Evolutionary conservation across 108 stramenopile species (phyloP).

Genomic region (Parmales sp.): DNA sequence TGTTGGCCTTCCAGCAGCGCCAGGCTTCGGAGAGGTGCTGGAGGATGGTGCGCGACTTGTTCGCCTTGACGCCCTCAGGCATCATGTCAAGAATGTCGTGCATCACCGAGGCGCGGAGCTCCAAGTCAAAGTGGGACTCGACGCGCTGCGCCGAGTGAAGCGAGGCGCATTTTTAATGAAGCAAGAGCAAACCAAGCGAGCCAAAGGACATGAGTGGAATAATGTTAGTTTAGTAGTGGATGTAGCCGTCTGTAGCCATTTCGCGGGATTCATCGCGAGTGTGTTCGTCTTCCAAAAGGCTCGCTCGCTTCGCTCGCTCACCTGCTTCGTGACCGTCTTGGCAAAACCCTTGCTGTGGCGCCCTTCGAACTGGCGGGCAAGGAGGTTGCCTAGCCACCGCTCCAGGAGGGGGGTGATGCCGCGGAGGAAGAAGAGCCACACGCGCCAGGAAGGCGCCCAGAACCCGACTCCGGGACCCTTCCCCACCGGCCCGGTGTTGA

Average conservation of each 20-base stretch:
- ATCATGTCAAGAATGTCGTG: conserved; percentile 99
- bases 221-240: too few relatives aligned
- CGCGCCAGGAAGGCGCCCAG: conserved; percentile 98
- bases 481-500: conserved; percentile 99
- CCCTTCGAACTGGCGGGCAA: conserved; percentile 96
- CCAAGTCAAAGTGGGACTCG: conserved; percentile 97
- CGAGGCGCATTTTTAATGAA: too few relatives aligned
- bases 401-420: conserved; percentile 93
- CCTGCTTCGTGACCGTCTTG: conserved; percentile 99
- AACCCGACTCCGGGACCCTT: conserved; percentile 98
- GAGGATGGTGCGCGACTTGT: conserved; percentile 92
- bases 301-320: too few relatives aligned
- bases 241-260: too few relatives aligned
- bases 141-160: too few relatives aligned
- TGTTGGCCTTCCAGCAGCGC: conserved; percentile 99
- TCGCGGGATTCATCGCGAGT: too few relatives aligned
- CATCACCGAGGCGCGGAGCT: conserved; percentile 97
- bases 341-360: conserved; percentile 92
- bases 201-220: too few relatives aligned
- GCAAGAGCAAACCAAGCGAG: too few relatives aligned
- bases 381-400: conserved; percentile 95
- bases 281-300: too few relatives aligned
- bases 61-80: conserved; percentile 97
- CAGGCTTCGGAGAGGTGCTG: conserved; percentile 95
- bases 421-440: conserved; percentile 98